A percentile compares a stretch with the other conserved stretches of the same genome.
Evolutionary conservation across 805 yeast species (phyloP).

Genomic region (Ogataea naganishii): DNA sequence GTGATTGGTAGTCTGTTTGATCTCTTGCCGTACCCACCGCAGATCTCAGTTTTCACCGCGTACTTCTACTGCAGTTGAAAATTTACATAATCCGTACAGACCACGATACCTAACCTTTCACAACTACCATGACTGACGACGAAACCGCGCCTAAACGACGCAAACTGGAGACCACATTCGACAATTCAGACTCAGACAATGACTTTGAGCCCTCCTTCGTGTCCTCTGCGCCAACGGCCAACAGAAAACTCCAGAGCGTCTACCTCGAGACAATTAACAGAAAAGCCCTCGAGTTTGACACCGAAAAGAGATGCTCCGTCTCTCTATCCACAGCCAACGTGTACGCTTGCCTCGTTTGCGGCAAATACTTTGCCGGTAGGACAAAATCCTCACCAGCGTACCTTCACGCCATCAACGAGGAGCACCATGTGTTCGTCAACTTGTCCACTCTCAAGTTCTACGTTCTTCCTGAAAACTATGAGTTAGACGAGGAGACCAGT

Average conservation of each 20-base stretch:
- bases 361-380: constrained; percentile 65
- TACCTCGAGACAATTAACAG: constrained; percentile 37
- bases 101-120: too few species aligned
- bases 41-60: too few species aligned
- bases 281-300: constrained; percentile 52
- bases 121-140: neutral
- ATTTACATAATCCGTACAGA: too few species aligned
- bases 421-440: constrained; percentile 58
- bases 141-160: constrained; percentile 1
- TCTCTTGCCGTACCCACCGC: too few species aligned
- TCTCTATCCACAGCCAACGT: constrained; percentile 53
- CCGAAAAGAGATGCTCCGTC: constrained; percentile 56
- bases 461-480: constrained; percentile 55
- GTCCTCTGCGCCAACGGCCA: too few species aligned
- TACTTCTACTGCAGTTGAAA: too few species aligned
- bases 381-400: constrained; percentile 58
- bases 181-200: too few species aligned
- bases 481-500: constrained; percentile 23
- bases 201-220: too few species aligned
- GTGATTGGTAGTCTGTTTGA: too few species aligned
- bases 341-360: constrained; percentile 68
- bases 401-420: constrained; percentile 51
- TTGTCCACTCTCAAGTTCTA: constrained; percentile 40
- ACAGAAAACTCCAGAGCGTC: constrained; percentile 9
- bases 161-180: constrained; percentile 1